Conservation (phyloP, 257 asterid species). For the Scutellaria minor region DNA sequence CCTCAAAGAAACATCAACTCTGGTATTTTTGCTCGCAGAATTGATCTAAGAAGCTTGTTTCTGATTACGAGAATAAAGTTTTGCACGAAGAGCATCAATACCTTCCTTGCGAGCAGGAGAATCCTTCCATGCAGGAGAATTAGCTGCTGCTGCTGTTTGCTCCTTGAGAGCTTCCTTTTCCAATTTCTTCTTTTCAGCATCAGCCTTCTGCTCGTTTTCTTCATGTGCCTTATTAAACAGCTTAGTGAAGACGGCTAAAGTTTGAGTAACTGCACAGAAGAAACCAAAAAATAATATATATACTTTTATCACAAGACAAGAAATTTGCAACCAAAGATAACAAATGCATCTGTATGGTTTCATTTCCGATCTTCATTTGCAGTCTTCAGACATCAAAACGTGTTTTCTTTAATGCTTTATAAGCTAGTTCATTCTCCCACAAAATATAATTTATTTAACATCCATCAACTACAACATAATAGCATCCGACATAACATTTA, state of each 20-base stretch:
- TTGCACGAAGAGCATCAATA: conserved; percentile 64
- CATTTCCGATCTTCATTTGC: too few species aligned
- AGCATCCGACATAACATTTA: too few species aligned
- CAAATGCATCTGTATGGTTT: too few species aligned
- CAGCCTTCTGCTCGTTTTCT: conserved; percentile 82
- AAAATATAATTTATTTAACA: too few species aligned
- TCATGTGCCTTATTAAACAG: conserved; percentile 85
- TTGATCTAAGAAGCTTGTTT: conserved; percentile 46
- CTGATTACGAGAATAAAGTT: conserved; percentile 48
- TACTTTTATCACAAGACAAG: not conserved
- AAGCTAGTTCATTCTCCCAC: too few species aligned
- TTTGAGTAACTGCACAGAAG: conserved; percentile 80
- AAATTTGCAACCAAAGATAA: not conserved
- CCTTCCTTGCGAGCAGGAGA: conserved; percentile 81
- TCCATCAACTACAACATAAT: too few species aligned
- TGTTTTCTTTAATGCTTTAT: too few species aligned
- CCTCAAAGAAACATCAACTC: conserved; percentile 15
- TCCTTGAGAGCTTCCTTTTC: conserved; percentile 94
- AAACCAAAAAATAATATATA: conserved; percentile 31
- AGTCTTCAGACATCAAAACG: too few species aligned
- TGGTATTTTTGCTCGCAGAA: conserved; percentile 10
- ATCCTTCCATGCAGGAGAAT: conserved; percentile 74
- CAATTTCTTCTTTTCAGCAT: conserved; percentile 87
- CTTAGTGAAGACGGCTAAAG: conserved; percentile 79
- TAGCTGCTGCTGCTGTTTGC: conserved; percentile 64